Evolutionary conservation across 163 green algal genomes (phyloP).

Genomic region (Prototheca cutis): DNA sequence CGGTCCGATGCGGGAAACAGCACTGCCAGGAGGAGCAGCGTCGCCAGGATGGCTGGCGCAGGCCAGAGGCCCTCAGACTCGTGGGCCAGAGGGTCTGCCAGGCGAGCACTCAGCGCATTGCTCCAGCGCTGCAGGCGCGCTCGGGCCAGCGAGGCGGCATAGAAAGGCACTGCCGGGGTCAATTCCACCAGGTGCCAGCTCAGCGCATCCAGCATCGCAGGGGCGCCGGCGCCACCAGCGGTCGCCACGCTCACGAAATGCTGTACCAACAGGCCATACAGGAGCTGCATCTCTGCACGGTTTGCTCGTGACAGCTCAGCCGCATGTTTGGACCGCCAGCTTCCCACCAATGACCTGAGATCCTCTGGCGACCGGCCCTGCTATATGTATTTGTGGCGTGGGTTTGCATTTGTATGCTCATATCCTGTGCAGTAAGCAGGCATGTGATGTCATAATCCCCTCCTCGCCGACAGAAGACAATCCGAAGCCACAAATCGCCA

Average conservation of each 20-base stretch:
- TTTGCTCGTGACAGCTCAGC: constrained; percentile 52
- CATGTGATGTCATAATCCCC: too few species aligned
- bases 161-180: constrained; percentile 63
- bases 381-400: too few species aligned
- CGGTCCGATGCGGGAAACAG: constrained; percentile 77
- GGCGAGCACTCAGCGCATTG: constrained; percentile 30
- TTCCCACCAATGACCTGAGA: constrained; percentile 46
- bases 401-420: too few species aligned
- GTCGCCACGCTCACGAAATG: constrained; percentile 71
- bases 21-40: constrained; percentile 68
- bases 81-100: constrained; percentile 10
- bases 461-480: too few species aligned
- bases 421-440: too few species aligned
- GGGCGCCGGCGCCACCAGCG: constrained; percentile 18
- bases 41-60: constrained; percentile 46
- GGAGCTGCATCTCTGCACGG: constrained; percentile 42
- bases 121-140: constrained; percentile 56
- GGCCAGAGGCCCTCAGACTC: constrained; percentile 42
- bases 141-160: constrained; percentile 70
- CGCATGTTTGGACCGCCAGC: constrained; percentile 74
- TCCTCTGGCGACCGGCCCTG: constrained; percentile 30
- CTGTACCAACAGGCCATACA: constrained; percentile 60
- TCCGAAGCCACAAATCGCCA: not conserved
- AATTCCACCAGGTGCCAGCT: constrained; percentile 50
- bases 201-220: constrained; percentile 63